Conservation (phyloP, 176 grass and related monocot genomes). For the Bolboschoenus planiculmis region DNA sequence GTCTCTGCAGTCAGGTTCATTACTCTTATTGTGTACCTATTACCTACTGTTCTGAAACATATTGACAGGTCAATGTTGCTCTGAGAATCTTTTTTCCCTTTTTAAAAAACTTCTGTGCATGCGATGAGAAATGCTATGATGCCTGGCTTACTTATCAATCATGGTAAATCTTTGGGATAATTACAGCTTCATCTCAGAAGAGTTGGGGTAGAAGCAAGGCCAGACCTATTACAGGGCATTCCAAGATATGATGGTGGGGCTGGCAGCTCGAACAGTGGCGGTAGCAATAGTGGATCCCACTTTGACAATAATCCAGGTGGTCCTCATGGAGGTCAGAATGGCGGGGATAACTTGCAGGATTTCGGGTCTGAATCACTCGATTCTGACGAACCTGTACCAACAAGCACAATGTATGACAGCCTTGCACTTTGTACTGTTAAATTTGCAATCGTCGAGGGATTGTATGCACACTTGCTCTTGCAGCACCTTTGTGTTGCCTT, state of each 20-base stretch:
- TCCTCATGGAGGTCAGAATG: conserved; percentile 21
- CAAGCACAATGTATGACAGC: conserved; percentile 32
- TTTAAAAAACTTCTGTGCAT: not conserved
- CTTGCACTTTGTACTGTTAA: conserved; percentile 27
- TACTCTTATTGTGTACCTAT: not conserved
- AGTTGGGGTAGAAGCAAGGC: conserved; percentile 82
- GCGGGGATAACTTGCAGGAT: conserved; percentile 20
- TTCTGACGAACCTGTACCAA: conserved; percentile 41
- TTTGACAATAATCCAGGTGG: conserved; percentile 30
- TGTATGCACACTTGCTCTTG: conserved; percentile 23
- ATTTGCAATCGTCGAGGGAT: conserved; percentile 18
- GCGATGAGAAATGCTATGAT: not conserved
- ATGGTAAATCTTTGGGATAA: conserved; percentile 27
- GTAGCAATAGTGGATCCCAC: conserved; percentile 23
- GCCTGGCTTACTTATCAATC: not conserved
- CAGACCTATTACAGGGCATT: conserved; percentile 49
- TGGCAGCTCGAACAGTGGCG: conserved; percentile 36
- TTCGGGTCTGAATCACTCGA: conserved; percentile 38
- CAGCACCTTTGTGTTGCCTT: conserved; percentile 23
- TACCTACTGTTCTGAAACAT: not conserved
- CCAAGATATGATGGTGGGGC: conserved; percentile 39
- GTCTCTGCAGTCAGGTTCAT: not conserved
- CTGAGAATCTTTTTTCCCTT: not conserved
- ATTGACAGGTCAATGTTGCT: not conserved
- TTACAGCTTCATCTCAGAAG: conserved; percentile 89